A percentile compares a stretch with the other conserved stretches of the same genome.
Conservation (phyloP, 495 filamentous ascomycete genomes). For the Daldinia caldariorum region DNA sequence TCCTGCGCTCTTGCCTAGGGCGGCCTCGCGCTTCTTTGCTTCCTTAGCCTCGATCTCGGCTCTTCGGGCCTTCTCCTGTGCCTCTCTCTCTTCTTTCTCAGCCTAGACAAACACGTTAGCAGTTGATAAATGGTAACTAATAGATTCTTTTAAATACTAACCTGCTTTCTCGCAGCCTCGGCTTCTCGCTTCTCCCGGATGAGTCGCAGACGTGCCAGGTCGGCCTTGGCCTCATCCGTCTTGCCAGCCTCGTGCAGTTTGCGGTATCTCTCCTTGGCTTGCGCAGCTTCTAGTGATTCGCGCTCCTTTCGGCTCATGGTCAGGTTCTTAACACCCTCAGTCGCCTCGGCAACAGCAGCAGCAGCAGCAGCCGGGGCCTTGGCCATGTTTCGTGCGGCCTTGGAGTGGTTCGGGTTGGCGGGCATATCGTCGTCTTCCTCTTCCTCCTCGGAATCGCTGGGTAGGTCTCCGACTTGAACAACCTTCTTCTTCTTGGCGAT, state of each 20-base stretch:
- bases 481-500: conserved; percentile 72
- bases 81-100: conserved; percentile 79
- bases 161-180: conserved; percentile 71
- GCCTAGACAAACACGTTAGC: conserved; percentile 51
- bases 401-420: conserved; percentile 91
- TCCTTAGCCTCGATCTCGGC: conserved; percentile 62
- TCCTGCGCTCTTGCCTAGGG: conserved; percentile 48
- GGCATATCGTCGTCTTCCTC: conserved; percentile 73
- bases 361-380: conserved; percentile 57
- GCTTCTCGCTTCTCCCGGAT: conserved; percentile 88
- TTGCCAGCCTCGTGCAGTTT: conserved; percentile 96
- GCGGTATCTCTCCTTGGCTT: conserved; percentile 88
- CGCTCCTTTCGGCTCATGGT: conserved; percentile 77
- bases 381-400: conserved; percentile 66
- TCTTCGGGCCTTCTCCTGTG: conserved; percentile 62
- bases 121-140: not conserved
- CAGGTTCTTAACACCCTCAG: conserved; percentile 60
- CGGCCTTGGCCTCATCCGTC: conserved; percentile 95
- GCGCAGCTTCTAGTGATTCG: conserved; percentile 86
- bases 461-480: conserved; percentile 84
- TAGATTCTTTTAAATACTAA: conserved; percentile 37
- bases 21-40: conserved; percentile 73
- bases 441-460: conserved; percentile 72
- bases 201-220: conserved; percentile 81
- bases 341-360: conserved; percentile 60